These are phyloP conservation scores for Chloranthus sessilifolius DNA, from an alignment of 164 flowering plant genomes.

Conservation along the genomic window DNA sequence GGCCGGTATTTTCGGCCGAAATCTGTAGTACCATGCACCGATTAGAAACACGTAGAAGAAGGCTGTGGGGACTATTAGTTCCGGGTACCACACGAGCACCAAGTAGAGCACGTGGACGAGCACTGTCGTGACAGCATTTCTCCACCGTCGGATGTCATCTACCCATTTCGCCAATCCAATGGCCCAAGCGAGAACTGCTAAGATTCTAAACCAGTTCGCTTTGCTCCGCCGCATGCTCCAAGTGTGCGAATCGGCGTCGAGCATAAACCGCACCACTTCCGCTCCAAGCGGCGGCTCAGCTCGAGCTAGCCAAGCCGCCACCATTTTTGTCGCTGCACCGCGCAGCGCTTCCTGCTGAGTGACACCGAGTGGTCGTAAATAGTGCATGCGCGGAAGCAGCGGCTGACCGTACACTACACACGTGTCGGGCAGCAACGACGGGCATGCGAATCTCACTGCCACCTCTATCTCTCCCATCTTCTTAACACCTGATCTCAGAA, in stretches of 20 bases:
- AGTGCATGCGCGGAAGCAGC: constrained; percentile 84
- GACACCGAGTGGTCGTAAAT: constrained; percentile 83
- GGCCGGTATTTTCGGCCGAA: constrained; percentile 75
- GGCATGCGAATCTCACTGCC: constrained; percentile 79
- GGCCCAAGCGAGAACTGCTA: constrained; percentile 75
- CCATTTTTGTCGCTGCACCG: constrained; percentile 66
- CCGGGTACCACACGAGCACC: constrained; percentile 98
- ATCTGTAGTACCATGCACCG: constrained; percentile 90
- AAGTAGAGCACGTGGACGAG: constrained; percentile 74
- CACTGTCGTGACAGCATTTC: constrained; percentile 66
- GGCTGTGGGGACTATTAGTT: constrained; percentile 82
- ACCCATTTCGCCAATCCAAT: constrained; percentile 76
- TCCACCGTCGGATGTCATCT: constrained; percentile 75
- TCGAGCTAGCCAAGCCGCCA: constrained; percentile 70
- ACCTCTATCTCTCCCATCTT: constrained; percentile 97
- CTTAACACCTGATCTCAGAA: constrained; percentile 60
- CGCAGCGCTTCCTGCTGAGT: constrained; percentile 89
- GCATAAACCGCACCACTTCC: constrained; percentile 88
- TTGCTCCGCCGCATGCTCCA: constrained; percentile 97
- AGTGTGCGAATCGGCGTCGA: constrained; percentile 80
- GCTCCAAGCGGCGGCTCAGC: constrained; percentile 89
- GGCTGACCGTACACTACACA: constrained; percentile 77
- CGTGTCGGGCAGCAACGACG: constrained; percentile 66
- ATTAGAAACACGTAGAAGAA: constrained; percentile 65
- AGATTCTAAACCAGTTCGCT: constrained; percentile 89